Percentiles rank a stretch among this genome's conserved stretches.
Conservation (phyloP, 2,329 filamentous ascomycete genomes). For the Graphium sp. region DNA sequence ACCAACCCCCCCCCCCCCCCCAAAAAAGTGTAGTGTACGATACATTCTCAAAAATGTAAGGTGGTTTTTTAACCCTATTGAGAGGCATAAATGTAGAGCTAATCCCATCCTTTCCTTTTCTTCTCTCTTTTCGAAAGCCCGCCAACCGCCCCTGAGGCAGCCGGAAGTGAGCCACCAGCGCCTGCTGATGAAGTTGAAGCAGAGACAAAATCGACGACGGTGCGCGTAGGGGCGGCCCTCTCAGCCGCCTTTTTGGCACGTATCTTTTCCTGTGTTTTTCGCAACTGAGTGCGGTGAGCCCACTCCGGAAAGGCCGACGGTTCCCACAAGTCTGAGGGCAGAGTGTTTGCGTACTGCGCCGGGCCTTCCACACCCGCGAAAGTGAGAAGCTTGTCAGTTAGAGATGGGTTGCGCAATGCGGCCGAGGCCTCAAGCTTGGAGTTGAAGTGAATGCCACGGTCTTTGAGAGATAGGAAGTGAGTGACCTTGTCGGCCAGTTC, state of each 20-base stretch:
- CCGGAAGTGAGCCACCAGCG: conserved; percentile 1
- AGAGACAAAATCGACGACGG: conserved; percentile 31
- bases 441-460: conserved; percentile 64
- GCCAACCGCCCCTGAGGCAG: conserved; percentile 9
- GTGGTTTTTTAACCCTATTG: too few relatives aligned
- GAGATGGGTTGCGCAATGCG: conserved; percentile 53
- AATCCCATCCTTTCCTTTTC: too few relatives aligned
- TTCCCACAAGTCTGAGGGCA: conserved; percentile 39
- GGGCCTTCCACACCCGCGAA: conserved; percentile 34
- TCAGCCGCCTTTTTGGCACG: conserved; percentile 26
- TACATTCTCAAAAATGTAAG: too few relatives aligned
- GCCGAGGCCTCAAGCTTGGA: conserved; percentile 49
- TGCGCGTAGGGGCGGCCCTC: conserved; percentile 20
- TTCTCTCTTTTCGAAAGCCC: conserved; percentile 13
- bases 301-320: conserved; percentile 35
- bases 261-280: conserved; percentile 26
- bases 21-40: too few relatives aligned
- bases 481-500: conserved; percentile 49
- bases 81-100: too few relatives aligned
- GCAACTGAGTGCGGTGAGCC: conserved; percentile 29
- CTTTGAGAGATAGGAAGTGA: conserved; percentile 63
- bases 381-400: conserved; percentile 55
- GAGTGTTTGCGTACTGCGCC: conserved; percentile 50
- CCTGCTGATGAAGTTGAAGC: conserved; percentile 8
- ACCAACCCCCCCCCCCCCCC: too few relatives aligned